Base-by-base conservation (phyloP, 1,284 basidiomycete species). In the Trametes hirsuta region DNA sequence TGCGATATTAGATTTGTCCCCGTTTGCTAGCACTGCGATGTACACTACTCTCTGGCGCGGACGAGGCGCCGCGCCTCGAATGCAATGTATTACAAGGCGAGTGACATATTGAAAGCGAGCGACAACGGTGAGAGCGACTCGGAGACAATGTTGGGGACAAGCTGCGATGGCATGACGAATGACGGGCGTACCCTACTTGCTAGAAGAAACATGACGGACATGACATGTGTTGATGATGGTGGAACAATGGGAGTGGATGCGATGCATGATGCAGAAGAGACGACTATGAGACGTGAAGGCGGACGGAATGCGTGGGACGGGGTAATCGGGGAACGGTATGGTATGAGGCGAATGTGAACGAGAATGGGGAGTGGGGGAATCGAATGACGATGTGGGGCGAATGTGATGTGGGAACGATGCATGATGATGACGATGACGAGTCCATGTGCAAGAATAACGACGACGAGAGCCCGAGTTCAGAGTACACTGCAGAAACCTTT, bases 361-460 rank as follows among this genome's bases (percentile, higher is more conserved):
- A 55, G 55, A 44, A 37, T 49, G 62, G 44, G 18, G 18, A 18
- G 22, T 5, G 25, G 37, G 34, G 53, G 53, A 40, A 35, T 59
- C 34, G 60, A 52, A 50, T 54, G 55, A 53, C 8, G 55, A 60
- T 55, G 61, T 59, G 65, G 61, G 62, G 57, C 58, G 55, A 55
- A 64, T 64, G 30, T 30, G 63, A 63, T 62, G 64, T 59, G 62
- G 63, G 63, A 65, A 60, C 63, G 58, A 62, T 68, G 67, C 64
- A 69, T 70, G 69, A 63, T 65, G 69, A 65, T 62, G 66, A 65
- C 59, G 56, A 66, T 54, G 61, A 63, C 37, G 55, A 69, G 70
- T 70, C 68, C 64, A 63, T 72, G 69, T 66, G 66, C 63, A 67
- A 65, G 62, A 65, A 58, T 58, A 52, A 68, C 58, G 42, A 66